Evolutionary conservation across 1,284 basidiomycete genomes (phyloP), one percentile per base, ranked within the genome.

Genomic region (Exobasidium cylindrosporum): DNA sequence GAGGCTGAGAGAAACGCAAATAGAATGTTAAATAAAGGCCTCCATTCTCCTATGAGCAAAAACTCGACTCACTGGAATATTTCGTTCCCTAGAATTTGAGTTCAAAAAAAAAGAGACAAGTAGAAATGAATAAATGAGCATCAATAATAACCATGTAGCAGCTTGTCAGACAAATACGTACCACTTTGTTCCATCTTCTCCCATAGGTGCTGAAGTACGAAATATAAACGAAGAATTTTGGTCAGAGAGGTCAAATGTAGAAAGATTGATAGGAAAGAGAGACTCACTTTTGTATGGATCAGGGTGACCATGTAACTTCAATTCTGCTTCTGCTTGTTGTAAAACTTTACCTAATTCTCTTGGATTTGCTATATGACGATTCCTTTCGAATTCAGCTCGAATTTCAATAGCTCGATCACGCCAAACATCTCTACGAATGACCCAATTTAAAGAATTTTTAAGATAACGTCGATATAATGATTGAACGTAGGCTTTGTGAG

Each of bases 281-380:
- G 29, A 84, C 87, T 82, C 82, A 96, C 93, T 83, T 81, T 89
- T 88, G 82, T 93, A 92, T 55, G 93, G 93, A 81, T 96, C 93
- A 11, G 92, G 93, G 80, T 97, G 93, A 67, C 83, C 83, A 72
- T 82, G 85, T 31, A 81, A 81, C 14, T 86, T 87, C 30, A 96
- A 83, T 30, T 86, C 82, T 7, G 86, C 87, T 82, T 96, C 93
- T 5, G 92, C 91, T 76, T 88, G 86, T 76, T 88, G 86, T 45
- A 97, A 82, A 60, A 96, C 86, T n/a, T 82, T 78, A 13, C 90
- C 89, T 58, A 97, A 83, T 30, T 89, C 88, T 68, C 93, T 85
- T 14, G 93, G 93, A 80, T 96, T 91, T 63, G 87, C 86, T 58
- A 96, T 87, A 78, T 95, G 84, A 64, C 93, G 93, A 84, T 96